These are phyloP conservation scores for Musa itinerans DNA, from an alignment of 176 grass and related monocot genomes.

Conservation along the genomic window DNA sequence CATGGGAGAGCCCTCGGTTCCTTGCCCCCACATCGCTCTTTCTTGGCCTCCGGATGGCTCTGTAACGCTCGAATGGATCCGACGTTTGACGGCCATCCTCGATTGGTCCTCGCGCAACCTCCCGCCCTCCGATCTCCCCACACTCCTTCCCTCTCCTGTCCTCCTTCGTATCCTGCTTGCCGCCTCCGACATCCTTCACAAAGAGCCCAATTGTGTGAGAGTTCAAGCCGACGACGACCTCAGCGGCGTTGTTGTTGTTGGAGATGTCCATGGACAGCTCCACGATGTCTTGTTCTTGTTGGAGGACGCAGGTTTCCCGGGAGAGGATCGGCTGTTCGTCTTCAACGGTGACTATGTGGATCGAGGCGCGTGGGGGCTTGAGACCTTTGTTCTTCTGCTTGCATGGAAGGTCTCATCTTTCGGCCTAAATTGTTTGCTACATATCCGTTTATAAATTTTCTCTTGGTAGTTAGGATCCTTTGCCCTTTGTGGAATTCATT, in stretches of 20 bases:
- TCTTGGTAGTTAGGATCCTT: neutral
- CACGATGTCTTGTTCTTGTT: slow-evolving; percentile 93
- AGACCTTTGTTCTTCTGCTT: slow-evolving; percentile 76
- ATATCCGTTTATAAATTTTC: neutral
- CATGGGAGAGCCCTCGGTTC: slow-evolving; percentile 7
- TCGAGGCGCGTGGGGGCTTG: slow-evolving; percentile 86
- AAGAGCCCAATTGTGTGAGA: slow-evolving; percentile 70
- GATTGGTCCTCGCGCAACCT: slow-evolving; percentile 77
- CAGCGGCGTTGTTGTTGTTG: slow-evolving; percentile 58
- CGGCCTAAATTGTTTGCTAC: neutral
- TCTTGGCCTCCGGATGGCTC: slow-evolving; percentile 52
- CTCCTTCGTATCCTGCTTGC: slow-evolving; percentile 56
- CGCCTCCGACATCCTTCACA: slow-evolving; percentile 72
- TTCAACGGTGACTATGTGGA: slow-evolving; percentile 98
- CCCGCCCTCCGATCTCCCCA: slow-evolving; percentile 45
- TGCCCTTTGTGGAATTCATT: neutral
- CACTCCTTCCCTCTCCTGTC: slow-evolving; percentile 41
- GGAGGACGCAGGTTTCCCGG: slow-evolving; percentile 69
- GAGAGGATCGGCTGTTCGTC: slow-evolving; percentile 70
- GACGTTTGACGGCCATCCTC: slow-evolving; percentile 31
- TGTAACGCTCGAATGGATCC: slow-evolving; percentile 61
- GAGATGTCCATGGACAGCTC: slow-evolving; percentile 94
- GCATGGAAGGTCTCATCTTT: slow-evolving; percentile 77
- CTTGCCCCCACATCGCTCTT: slow-evolving; percentile 22
- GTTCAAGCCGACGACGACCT: slow-evolving; percentile 39